These are phyloP conservation scores for Verticillium nubilum DNA, from an alignment of 2,329 filamentous ascomycete species.

Conservation along the genomic window DNA sequence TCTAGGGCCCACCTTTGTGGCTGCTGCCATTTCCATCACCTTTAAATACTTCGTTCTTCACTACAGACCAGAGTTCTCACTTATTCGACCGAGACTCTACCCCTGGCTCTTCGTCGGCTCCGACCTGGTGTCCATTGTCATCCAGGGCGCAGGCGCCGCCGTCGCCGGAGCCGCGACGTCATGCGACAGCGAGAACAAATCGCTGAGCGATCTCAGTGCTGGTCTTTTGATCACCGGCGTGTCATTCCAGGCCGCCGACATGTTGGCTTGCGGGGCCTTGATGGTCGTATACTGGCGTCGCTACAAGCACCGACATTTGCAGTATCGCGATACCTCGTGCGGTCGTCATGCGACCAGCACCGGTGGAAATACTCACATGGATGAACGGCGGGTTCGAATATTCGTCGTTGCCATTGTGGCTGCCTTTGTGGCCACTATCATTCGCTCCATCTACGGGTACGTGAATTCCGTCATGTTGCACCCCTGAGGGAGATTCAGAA, in stretches of 20 bases:
- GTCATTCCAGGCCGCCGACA: conserved; percentile 19
- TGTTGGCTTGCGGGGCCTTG: conserved; percentile 15
- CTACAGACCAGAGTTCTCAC: conserved; percentile 32
- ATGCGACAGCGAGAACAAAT: background rate
- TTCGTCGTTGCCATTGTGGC: conserved; percentile 4
- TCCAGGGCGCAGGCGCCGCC: conserved; percentile 16
- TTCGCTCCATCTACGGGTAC: conserved; percentile 11
- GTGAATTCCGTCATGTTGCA: no score
- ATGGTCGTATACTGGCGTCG: conserved; percentile 10
- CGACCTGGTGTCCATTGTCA: conserved; percentile 33
- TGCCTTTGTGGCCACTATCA: conserved; percentile 7
- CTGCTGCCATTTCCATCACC: conserved; percentile 39
- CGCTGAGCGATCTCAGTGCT: background rate
- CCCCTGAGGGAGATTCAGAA: no score
- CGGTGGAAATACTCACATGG: no score
- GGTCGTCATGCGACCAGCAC: no score
- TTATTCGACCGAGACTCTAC: conserved; percentile 35
- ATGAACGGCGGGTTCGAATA: no score
- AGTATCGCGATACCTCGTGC: background rate
- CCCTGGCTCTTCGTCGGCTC: conserved; percentile 44
- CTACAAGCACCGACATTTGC: background rate
- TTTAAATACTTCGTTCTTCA: conserved; percentile 39
- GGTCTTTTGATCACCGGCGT: conserved; percentile 16
- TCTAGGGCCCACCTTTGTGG: conserved; percentile 35
- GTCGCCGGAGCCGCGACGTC: conserved; percentile 4